phyloP scores from a whole-genome alignment of 2,329 filamentous ascomycete species.

The Malbranchea zuffiana region DNA sequence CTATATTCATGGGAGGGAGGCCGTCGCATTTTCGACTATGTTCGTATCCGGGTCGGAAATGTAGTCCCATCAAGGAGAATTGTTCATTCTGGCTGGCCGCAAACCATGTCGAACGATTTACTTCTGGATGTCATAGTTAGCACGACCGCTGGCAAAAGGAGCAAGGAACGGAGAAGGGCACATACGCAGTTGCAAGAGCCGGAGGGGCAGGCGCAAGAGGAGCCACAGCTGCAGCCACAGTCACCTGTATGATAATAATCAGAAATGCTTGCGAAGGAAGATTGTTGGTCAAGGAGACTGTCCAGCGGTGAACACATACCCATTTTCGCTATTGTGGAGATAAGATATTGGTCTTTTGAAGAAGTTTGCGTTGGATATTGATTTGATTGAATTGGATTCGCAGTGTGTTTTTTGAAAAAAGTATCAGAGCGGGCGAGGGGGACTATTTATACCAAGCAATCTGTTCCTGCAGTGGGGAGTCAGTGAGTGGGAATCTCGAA shows the following conservation, averaged over 20 bases:
- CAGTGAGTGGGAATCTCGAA: not conserved
- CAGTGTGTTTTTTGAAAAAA: too few species aligned
- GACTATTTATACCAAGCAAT: too few species aligned
- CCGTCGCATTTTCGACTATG: slow-evolving; percentile 6
- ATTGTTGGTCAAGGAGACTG: not conserved
- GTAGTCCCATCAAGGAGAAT: slow-evolving; percentile 4
- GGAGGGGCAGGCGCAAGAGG: slow-evolving; percentile 33
- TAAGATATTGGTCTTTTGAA: too few species aligned
- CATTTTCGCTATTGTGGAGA: slow-evolving; percentile 7
- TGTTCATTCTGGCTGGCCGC: not conserved
- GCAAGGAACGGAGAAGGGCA: slow-evolving; percentile 7
- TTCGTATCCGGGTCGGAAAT: slow-evolving; percentile 7
- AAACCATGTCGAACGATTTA: slow-evolving; percentile 5
- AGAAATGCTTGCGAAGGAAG: too few species aligned
- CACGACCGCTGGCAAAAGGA: not conserved
- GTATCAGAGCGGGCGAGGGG: too few species aligned
- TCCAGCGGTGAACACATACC: slow-evolving; percentile 10
- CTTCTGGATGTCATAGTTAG: slow-evolving; percentile 4
- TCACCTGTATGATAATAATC: slow-evolving; percentile 18
- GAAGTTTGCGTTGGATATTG: not conserved
- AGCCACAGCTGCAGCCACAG: slow-evolving; percentile 33
- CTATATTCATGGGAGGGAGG: too few species aligned
- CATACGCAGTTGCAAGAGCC: slow-evolving; percentile 33
- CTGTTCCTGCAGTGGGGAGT: not conserved
- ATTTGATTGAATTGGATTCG: not conserved